Evolutionary conservation across 2,329 filamentous ascomycete species (phyloP), one percentile per base, ranked within the genome.

Genomic region (Monilinia polystroma): DNA sequence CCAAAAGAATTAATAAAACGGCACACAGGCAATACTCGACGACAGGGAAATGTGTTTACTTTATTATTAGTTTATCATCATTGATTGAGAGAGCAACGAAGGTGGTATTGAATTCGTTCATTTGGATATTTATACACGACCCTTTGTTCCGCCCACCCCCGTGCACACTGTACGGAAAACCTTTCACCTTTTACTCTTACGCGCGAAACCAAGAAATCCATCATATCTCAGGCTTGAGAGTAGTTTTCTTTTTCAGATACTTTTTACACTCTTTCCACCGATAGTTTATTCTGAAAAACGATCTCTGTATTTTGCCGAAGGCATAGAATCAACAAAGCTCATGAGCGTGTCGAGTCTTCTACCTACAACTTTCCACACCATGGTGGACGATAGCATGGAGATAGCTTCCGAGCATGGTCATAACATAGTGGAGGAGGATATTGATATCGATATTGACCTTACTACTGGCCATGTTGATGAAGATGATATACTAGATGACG

Each of bases 391-490:
- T 64, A 79, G 73, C 66, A 86, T 86, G 84, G 84, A 86, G 69
- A 79, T 88, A 73, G 79, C 83, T 72, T 79, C 83, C 53, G 80
- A 81, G 32, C 73, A 76, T 66, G 80, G 78, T 57, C 76, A 73
- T 29, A 69, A 73, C 62, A 72, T 68, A 58, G 73, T 75, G 54
- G 81, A 83, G 64, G 80, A 79, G 63, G 83, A 86, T 66, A 83
- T 84, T 65, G 84, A 86, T 67, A 85, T 89, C 68, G 86, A 89
- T 70, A 80, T 88, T 68, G 85, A 87, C 70, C 75, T 82, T 68
- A 77, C 79, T 72, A 76, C 73, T 56, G 76, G 74, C 20, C 72
- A 74, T 41, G 75, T 77, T 35, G 81, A 88, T 68, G 83, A 87
- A 71, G 83, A 87, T 70, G 80, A 81, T 67, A 85, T 86, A 64